Base-by-base conservation (phyloP, 1,284 basidiomycete genomes). In the Ustilago sp. region DNA sequence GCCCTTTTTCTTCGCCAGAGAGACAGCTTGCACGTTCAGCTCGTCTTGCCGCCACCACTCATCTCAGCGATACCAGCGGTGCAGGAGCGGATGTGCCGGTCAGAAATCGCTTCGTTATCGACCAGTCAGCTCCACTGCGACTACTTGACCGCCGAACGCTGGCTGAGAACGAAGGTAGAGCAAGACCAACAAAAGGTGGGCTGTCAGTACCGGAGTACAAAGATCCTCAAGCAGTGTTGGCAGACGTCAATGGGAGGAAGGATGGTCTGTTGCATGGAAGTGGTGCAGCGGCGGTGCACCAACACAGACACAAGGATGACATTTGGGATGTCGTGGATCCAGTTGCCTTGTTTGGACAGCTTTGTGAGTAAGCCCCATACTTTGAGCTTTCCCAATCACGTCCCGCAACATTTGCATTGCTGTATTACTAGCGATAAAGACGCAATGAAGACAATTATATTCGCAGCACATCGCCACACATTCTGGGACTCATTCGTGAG, bases 241-340 rank as follows among this genome's bases (percentile, higher is more conserved):
- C 35, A 2, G 77, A 79, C 32, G 71, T 74, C 52, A 74, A 80
- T 23, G 74, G 68, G 0, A 62, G 78, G 43, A 80, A 63, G 52
- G 66, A 69, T 17, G 34, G 13, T 7, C 12, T 50, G 32, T 13
- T 50, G 47, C 45, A 56, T 34, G 35, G 52, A 28, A 45, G 8
- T 35, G 36, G 48, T 28, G 58, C 47, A 3, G 47, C 34, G 36
- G 48, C 36, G 15, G 66, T 38, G 19, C 66, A 51, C 36, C 58
- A 61, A 32, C 74, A 80, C 43, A 74, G 78, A 28, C 74, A 74
- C 56, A 79, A 73, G 50, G 83, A 83, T 35, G 80, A 84, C 53
- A 72, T 81, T 45, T 85, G 74, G 66, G 83, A 85, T 36, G 83
- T 85, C 4, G 82, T 83, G 9, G 83, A 85, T 60, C 81, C 83